Evolutionary conservation across 1,284 basidiomycete genomes (phyloP), one percentile per base, ranked within the genome.

Genomic region (Ceratobasidium papillatum): DNA sequence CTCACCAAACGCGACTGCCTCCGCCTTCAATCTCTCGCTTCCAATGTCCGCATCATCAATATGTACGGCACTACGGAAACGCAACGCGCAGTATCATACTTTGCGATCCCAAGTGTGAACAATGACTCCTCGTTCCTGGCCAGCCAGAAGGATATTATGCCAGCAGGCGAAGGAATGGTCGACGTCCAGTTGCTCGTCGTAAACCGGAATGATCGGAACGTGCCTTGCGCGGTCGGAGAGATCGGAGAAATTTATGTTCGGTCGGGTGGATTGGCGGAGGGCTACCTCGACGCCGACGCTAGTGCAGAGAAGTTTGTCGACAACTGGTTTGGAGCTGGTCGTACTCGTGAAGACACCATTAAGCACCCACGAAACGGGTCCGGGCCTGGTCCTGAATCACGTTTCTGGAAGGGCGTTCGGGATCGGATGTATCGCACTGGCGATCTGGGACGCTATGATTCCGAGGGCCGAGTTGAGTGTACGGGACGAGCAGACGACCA

Each of bases 41-140:
- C 91, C 41, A 98, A 99, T 79, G 96, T 97, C 14, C 86, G 89
- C 63, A 98, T 99, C 82, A 92, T 99, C 83, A 99, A 99, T 86
- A 99, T 99, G 98, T 99, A 99, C 83, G 98, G 98, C 30, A 99
- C 98, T 9, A 99, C 98, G 30, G 98, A 99, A 84, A 99, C 98
- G 3, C 98, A 99, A 82, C 93, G 98, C 64, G 98, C 98, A 0
- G 98, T 99, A 12, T 98, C 96, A 47, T 99, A 99, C 85, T 99
- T 98, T 82, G 88, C 91, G 45, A 96, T 99, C 78, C 96, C 97
- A 1, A 89, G 93, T 64, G 89, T 98, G 27, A 89, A 91, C 45
- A 87, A 88, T 75, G 95, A 98, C 80, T 87, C 91, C 3, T 96
- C 95, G 2, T 99, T 98, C 87, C 87, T 99, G 54, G 89, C 92